A percentile compares a stretch with the other conserved stretches of the same genome.
These are phyloP conservation scores for Akanthomyces muscarius DNA, from an alignment of 2,329 filamentous ascomycete genomes.

Conservation along the genomic window DNA sequence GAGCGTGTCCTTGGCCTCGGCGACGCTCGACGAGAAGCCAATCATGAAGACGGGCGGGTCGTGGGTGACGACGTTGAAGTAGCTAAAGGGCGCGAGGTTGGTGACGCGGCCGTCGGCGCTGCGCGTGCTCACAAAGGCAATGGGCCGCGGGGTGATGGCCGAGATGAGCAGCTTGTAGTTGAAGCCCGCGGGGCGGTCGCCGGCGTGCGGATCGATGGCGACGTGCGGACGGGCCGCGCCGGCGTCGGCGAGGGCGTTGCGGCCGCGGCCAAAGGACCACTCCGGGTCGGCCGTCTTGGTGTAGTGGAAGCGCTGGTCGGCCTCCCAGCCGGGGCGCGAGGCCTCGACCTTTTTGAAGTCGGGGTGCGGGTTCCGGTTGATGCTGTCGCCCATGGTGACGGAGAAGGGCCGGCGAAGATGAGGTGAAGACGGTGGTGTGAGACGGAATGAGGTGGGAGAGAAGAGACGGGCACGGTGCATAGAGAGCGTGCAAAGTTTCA, in stretches of 20 bases:
- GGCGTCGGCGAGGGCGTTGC: conserved; percentile 46
- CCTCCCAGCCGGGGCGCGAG: conserved; percentile 58
- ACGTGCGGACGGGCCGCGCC: conserved; percentile 52
- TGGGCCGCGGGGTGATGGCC: conserved; percentile 75
- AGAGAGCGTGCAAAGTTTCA: neutral
- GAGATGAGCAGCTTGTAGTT: conserved; percentile 95
- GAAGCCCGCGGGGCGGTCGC: conserved; percentile 60
- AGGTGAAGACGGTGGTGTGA: neutral
- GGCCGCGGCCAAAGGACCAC: conserved; percentile 64
- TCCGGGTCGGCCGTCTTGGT: conserved; percentile 60
- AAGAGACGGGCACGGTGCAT: neutral
- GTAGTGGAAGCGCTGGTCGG: conserved; percentile 44
- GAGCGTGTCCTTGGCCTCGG: conserved; percentile 71
- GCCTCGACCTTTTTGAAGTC: conserved; percentile 73
- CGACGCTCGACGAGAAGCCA: conserved; percentile 43
- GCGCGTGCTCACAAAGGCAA: conserved; percentile 59
- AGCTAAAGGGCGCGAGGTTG: conserved; percentile 86
- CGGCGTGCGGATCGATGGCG: conserved; percentile 74
- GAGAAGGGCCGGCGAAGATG: conserved; percentile 4
- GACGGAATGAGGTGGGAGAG: neutral
- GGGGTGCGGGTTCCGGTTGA: conserved; percentile 62
- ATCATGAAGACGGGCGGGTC: conserved; percentile 81
- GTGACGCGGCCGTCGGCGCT: conserved; percentile 54
- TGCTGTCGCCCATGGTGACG: conserved; percentile 24
- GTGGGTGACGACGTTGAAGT: conserved; percentile 78